A percentile compares a stretch with the other conserved stretches of the same genome.
Evolutionary conservation across 1,284 basidiomycete genomes (phyloP).

Genomic region (Ganoderma sinense): DNA sequence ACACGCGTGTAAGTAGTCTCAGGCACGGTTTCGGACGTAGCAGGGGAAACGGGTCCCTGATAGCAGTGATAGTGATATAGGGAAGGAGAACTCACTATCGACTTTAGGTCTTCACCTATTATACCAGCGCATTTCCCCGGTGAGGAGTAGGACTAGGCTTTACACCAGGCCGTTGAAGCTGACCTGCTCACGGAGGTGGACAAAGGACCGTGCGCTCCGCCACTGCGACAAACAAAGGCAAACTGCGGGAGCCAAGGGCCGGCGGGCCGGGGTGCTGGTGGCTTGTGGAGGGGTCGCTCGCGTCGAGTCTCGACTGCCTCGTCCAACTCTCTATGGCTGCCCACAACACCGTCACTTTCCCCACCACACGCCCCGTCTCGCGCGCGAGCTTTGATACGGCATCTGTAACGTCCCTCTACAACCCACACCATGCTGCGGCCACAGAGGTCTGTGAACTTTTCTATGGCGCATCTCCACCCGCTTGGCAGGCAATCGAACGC

Average conservation of each 20-base stretch:
- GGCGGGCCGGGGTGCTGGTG: not conserved
- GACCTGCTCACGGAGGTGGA: too few species aligned
- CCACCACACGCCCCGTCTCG: conserved; percentile 22
- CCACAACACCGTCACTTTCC: conserved; percentile 31
- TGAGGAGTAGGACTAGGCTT: too few species aligned
- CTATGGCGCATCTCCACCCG: conserved; percentile 59
- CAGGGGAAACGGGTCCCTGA: too few species aligned
- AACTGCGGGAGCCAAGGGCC: not conserved
- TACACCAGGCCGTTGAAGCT: too few species aligned
- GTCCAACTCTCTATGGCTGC: conserved; percentile 13
- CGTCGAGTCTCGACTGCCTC: not conserved
- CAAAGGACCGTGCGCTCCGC: too few species aligned
- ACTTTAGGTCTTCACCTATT: too few species aligned
- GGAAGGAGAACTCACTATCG: too few species aligned
- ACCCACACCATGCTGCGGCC: conserved; percentile 58
- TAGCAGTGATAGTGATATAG: too few species aligned
- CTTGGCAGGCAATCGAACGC: conserved; percentile 58
- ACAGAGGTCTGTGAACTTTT: conserved; percentile 73
- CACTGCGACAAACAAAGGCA: too few species aligned
- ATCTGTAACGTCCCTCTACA: conserved; percentile 46
- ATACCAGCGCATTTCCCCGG: too few species aligned
- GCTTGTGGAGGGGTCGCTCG: not conserved
- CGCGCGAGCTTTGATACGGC: conserved; percentile 26
- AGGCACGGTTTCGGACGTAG: too few species aligned
- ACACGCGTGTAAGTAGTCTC: too few species aligned